Base-by-base conservation (phyloP, 805 yeast species). In the Metschnikowia kunwiensis region DNA sequence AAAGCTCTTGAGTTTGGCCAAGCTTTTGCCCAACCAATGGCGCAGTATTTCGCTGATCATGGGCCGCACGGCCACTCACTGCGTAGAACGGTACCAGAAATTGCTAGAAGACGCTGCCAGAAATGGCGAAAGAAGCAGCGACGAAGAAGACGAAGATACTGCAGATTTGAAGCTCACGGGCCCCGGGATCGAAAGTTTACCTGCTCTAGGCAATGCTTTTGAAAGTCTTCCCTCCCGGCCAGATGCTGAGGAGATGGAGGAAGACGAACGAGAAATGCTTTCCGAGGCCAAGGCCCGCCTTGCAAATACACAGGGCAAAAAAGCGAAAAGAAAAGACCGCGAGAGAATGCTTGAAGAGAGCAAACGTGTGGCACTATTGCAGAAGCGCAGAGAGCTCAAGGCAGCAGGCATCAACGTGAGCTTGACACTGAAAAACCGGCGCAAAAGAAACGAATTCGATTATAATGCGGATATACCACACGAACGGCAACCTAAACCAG, bases 211-310 rank as follows among this genome's bases (percentile, higher is more conserved):
- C 7, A 68, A 67, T 1, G 41, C 51, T 34, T 84, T 89, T 0
- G 96, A 89, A 53, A 73, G 85, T 16, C 75, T 75, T 41, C 86
- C 86, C 2, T 91, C 96, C 0, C 70, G 76, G 42, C 95, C 95
- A 0, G 95, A 87, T 61, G 77, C 78, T 2, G 80, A 75, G 10
- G 85, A 80, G 18, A 65, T 87, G 70, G 89, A 81, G 40, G 96
- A 87, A 27, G 96, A 86, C 41, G 96, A 91, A 51, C 65, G 75
- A 38, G 97, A 91, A 57, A 87, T 89, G 96, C 60, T 89, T 6
- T 78, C 86, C n/a, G 98, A 93, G 55, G 98, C 98, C 1, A 74
- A 82, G 31, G 95, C 96, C 1, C 74, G 98, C 49, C 65, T 91
- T 45, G 86, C 95, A 9, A 89, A 87, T 51, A 88, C 97, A 0